Base-by-base conservation (phyloP, 129 eudicot species). In the Arctium minus region DNA sequence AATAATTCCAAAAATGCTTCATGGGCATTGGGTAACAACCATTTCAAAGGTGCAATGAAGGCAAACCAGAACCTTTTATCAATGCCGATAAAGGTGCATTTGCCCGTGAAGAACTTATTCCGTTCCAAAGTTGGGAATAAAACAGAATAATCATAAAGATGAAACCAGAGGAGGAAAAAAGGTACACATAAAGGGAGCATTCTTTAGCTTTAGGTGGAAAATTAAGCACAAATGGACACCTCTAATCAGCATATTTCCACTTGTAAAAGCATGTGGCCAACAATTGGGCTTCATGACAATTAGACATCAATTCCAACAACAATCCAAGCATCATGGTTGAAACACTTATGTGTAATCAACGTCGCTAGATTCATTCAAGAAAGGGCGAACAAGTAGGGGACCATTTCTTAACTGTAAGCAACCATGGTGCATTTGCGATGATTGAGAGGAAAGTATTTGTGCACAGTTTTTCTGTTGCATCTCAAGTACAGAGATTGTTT, bases 1-100 rank as follows among this genome's bases (percentile, higher is more conserved):
- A 82, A 82, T 82, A 75, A n/a, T 67, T 33, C 71, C 10, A 68
- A 67, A 81, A 82, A 75, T 82, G 86, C 81, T 12, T 82, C 81
- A 68, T 46, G 86, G 85, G 76, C 50, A 75, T 82, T 75, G 76
- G 85, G 76, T 75, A 75, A n/a, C 80, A 62, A 81, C 40, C 64
- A 70, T 72, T 72, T 62, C 50, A 65, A 64, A 82, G 85, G 80
- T 82, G 80, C 80, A 64, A 74, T 70, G 83, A 72, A 72, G 76
- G 76, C 76, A 72, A 72, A 70, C 39, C 81, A 65, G 56, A 81
- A 81, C 84, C 56, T 81, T 73, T 72, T 60, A 60, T 60, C 8
- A n/a, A 56, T 56, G 67, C 67, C 67, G 67, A 56, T 56, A 56
- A 62, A 8, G 12, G 48, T 44, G 65, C 7, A 40, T 42, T 75